A percentile compares a stretch with the other conserved stretches of the same genome.
These are phyloP conservation scores for Orbilia quercus DNA, from an alignment of 2,329 filamentous ascomycete species.

Conservation along the genomic window DNA sequence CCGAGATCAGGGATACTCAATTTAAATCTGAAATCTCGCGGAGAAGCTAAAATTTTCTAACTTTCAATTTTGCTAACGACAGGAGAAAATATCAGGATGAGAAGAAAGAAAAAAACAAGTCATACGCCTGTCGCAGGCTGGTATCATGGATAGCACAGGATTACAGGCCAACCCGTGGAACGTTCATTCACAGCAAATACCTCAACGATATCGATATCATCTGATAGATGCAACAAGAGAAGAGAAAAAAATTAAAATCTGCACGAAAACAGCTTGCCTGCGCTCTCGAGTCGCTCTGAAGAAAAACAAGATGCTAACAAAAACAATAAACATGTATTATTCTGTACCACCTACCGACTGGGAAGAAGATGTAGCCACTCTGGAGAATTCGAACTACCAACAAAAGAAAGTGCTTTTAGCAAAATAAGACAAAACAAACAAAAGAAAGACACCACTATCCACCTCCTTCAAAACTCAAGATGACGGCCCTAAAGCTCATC, in stretches of 20 bases:
- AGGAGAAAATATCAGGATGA: background rate
- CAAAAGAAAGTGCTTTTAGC: constrained; percentile 14
- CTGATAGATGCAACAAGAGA: background rate
- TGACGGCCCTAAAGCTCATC: constrained; percentile 58
- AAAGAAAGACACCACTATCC: background rate
- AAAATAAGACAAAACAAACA: constrained; percentile 22
- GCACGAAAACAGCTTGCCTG: background rate
- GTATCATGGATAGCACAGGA: too few species aligned
- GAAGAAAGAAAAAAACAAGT: background rate
- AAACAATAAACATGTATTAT: too few species aligned
- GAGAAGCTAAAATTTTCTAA: constrained; percentile 1
- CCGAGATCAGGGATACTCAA: constrained; percentile 16
- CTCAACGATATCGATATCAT: background rate
- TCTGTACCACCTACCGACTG: background rate
- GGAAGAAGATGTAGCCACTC: too few species aligned
- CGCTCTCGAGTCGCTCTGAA: background rate
- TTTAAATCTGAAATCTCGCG: constrained; percentile 16
- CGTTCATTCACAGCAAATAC: background rate
- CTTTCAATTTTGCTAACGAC: constrained; percentile 1
- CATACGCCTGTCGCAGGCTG: background rate
- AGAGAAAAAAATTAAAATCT: background rate
- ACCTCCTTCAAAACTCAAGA: constrained; percentile 29
- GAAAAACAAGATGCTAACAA: too few species aligned
- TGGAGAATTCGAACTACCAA: too few species aligned
- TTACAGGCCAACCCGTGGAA: too few species aligned